phyloP scores from a whole-genome alignment of 2,329 filamentous ascomycete species.

The Coniochaeta sp. region DNA sequence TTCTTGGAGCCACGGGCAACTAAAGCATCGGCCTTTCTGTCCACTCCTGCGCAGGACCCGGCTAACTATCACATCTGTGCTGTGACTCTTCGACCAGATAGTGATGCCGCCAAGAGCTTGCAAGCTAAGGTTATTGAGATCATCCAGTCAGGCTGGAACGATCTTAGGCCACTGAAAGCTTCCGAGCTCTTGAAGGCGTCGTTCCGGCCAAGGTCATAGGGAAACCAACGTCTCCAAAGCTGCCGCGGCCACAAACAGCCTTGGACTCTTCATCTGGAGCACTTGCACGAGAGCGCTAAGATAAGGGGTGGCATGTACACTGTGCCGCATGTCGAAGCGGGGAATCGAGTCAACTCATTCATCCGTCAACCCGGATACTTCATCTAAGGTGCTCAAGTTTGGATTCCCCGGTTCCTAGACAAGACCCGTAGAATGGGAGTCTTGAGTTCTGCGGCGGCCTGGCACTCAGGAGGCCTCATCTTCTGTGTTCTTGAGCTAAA shows the following conservation, averaged over 20 bases:
- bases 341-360: conserved; percentile 28
- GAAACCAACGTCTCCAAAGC: conserved; percentile 34
- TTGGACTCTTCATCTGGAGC: conserved; percentile 38
- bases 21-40: conserved; percentile 24
- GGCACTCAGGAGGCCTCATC: too few relatives aligned
- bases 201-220: conserved; percentile 22
- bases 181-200: conserved; percentile 21
- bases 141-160: conserved; percentile 21
- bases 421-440: too few relatives aligned
- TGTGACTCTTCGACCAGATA: conserved; percentile 22
- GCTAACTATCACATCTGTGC: conserved; percentile 19
- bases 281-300: conserved; percentile 29
- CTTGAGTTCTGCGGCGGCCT: too few relatives aligned
- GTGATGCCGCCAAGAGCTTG: conserved; percentile 20
- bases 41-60: conserved; percentile 15
- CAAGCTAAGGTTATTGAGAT: conserved; percentile 20
- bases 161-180: conserved; percentile 21
- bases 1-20: conserved; percentile 22
- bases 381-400: background rate
- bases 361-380: conserved; percentile 4
- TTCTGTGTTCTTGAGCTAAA: too few relatives aligned
- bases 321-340: conserved; percentile 34
- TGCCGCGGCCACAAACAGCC: conserved; percentile 24
- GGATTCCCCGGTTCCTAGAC: background rate
- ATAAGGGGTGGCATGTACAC: conserved; percentile 22